Evolutionary conservation across 169 alveolate genomes (phyloP).

Genomic region (Theileria sp.): DNA sequence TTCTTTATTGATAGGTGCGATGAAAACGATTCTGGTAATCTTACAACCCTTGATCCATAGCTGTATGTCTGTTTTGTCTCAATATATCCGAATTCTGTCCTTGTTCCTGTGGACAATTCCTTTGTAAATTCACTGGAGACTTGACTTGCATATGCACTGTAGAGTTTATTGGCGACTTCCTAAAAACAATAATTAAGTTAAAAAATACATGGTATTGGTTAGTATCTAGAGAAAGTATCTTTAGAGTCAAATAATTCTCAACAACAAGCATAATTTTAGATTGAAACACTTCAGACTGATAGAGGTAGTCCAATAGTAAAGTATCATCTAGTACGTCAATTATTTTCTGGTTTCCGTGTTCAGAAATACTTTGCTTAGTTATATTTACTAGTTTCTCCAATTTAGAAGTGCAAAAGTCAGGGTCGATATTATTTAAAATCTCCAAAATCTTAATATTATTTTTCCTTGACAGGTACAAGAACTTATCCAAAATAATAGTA

Average conservation of each 20-base stretch:
- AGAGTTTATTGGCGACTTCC: slow-evolving; percentile 48
- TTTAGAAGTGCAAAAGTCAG: background rate
- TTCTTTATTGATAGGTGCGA: slow-evolving; percentile 45
- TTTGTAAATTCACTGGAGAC: slow-evolving; percentile 39
- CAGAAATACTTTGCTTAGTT: background rate
- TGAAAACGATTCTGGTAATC: slow-evolving; percentile 42
- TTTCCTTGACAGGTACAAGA: slow-evolving; percentile 2
- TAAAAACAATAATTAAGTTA: background rate
- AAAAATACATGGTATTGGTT: slow-evolving; percentile 26
- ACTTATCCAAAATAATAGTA: slow-evolving; percentile 40
- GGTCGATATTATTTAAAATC: slow-evolving; percentile 15
- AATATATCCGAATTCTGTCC: background rate
- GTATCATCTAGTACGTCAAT: slow-evolving; percentile 7
- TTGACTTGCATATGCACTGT: slow-evolving; percentile 62
- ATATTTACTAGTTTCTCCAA: slow-evolving; percentile 8
- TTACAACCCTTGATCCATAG: slow-evolving; percentile 26
- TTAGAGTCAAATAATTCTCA: slow-evolving; percentile 31
- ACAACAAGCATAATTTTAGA: slow-evolving; percentile 32
- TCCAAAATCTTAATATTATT: slow-evolving; percentile 18
- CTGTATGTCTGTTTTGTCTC: background rate
- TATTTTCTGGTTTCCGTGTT: background rate
- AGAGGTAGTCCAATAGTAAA: slow-evolving; percentile 19
- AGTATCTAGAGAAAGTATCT: slow-evolving; percentile 43
- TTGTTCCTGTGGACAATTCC: slow-evolving; percentile 14
- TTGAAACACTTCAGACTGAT: slow-evolving; percentile 28